Evolutionary conservation across 768 basidiomycete species (phyloP).

Genomic region (Podaxis sp.): DNA sequence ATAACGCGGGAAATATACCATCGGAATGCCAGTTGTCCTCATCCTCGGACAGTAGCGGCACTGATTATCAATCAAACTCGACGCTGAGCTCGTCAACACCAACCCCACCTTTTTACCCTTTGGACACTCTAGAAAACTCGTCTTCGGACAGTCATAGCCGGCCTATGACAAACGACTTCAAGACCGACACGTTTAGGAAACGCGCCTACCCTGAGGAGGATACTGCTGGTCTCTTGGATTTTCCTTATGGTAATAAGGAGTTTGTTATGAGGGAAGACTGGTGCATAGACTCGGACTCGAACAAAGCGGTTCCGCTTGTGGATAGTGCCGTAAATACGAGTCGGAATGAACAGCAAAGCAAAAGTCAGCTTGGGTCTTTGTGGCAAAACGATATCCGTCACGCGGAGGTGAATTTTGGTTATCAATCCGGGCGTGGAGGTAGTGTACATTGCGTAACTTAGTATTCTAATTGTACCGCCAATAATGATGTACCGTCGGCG

Average conservation of each 20-base stretch:
- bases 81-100: neutral
- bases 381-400: neutral
- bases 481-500: neutral
- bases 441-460: neutral
- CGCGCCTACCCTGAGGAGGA: neutral
- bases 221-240: neutral
- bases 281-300: neutral
- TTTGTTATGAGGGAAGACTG: neutral
- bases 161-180: neutral
- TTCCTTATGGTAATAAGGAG: neutral
- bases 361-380: neutral
- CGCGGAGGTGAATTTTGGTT: conserved; percentile 1
- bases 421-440: neutral
- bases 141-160: neutral
- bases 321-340: too few species aligned
- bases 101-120: conserved; percentile 4
- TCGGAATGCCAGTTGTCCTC: neutral
- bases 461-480: neutral
- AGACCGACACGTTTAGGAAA: neutral
- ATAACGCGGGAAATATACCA: neutral
- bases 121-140: neutral
- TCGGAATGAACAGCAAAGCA: neutral
- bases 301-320: neutral
- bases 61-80: neutral
- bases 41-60: neutral